Conservation (phyloP, 108 stramenopile species). For the Cyclotella kingstonii region DNA sequence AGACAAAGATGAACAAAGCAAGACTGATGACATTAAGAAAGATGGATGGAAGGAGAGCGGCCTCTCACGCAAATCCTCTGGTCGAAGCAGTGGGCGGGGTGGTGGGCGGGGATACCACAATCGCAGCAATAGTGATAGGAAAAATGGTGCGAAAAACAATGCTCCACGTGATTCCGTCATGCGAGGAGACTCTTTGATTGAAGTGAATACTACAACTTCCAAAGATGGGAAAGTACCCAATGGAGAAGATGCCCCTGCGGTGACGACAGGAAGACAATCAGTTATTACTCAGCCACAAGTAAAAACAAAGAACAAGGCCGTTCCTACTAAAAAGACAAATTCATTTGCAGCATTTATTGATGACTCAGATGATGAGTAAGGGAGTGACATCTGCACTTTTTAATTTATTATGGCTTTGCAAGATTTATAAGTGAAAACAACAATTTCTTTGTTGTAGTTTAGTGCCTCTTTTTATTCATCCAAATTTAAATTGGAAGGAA, state of each 20-base stretch:
- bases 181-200: too few relatives aligned
- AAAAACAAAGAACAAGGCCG: constrained; percentile 22
- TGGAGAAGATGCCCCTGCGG: constrained; percentile 1
- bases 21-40: constrained; percentile 2
- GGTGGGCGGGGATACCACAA: constrained; percentile 8
- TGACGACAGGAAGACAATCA: too few relatives aligned
- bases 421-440: too few relatives aligned
- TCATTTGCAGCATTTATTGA: constrained; percentile 49
- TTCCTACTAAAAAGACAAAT: constrained; percentile 39
- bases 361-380: constrained; percentile 42
- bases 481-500: too few relatives aligned
- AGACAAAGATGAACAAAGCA: neutral
- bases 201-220: too few relatives aligned
- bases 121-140: constrained; percentile 13
- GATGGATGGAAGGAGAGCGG: constrained; percentile 1
- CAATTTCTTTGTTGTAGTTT: too few relatives aligned
- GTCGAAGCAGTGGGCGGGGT: constrained; percentile 29
- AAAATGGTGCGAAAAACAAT: neutral
- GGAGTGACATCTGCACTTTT: too few relatives aligned
- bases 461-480: too few relatives aligned
- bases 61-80: constrained; percentile 3
- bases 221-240: constrained; percentile 4
- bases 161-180: constrained; percentile 4
- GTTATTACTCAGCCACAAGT: too few relatives aligned
- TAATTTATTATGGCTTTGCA: too few relatives aligned